Base-by-base conservation (phyloP, 768 basidiomycete genomes). In the Trametes gibbosa region DNA sequence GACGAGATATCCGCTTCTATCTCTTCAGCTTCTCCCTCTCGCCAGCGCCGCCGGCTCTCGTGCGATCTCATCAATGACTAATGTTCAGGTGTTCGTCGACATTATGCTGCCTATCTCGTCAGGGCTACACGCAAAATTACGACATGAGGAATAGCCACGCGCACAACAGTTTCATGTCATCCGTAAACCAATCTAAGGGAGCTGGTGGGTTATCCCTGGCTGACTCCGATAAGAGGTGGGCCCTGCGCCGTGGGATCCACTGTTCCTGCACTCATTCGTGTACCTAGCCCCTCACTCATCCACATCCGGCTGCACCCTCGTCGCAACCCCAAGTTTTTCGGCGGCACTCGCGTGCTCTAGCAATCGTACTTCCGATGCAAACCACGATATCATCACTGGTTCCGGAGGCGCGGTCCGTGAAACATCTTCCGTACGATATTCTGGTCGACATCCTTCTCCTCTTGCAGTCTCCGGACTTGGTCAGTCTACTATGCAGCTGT, bases 401-500 rank as follows among this genome's bases (percentile, higher is more conserved):
- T 14, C 23, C 21, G 21, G 34, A 14, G 50, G 21, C 27, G 8
- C 47, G 37, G 24, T n/a, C 17, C 37, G 25, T 56, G 12, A 8
- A 16, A 9, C 46, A 55, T 29, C 52, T 62, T 4, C 55, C 61
- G 3, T 57, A 48, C 37, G 61, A 62, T 46, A 25, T 62, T 2
- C 41, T 62, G 10, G 27, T 57, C n/a, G 39, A 62, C 9, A 48
- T 62, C 16, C 42, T 62, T 32, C 9, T 27, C 12, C 16, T 50
- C n/a, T n/a, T 62, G 14, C 45, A 45, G 19, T 21, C 52, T 3
- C 37, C 19, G 25, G 61, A 62, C 16, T 50, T 63, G 19, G 53
- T 61, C 17, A 50, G 45, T 25, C 42, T 65, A 6, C 50, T 65
- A 23, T 55, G 53, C 40, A 63, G 47, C 32, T 65, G 53, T 37